Percentiles rank a stretch among this genome's conserved stretches.
Evolutionary conservation across 495 filamentous ascomycete genomes (phyloP).

Genomic region (Terfezia boudieri): DNA sequence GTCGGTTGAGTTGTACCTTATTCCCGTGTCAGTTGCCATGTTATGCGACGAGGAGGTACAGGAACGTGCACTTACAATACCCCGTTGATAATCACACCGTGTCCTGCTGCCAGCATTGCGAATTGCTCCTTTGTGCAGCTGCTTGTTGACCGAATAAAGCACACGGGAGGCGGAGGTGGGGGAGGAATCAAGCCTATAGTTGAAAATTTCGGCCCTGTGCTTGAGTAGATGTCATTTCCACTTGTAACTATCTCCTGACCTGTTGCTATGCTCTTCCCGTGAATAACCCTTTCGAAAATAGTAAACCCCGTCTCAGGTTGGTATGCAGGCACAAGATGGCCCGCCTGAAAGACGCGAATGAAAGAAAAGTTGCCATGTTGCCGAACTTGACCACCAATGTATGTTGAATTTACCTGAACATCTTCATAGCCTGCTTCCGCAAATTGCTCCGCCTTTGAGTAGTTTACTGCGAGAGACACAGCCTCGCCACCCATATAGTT

Average conservation of each 20-base stretch:
- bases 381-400: slow-evolving; percentile 40
- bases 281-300: slow-evolving; percentile 36
- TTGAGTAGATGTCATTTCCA: slow-evolving; percentile 23
- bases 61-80: not conserved
- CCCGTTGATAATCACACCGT: slow-evolving; percentile 24
- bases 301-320: slow-evolving; percentile 38
- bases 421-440: slow-evolving; percentile 33
- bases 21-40: too few species aligned
- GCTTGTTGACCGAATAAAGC: slow-evolving; percentile 32
- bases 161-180: slow-evolving; percentile 25
- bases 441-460: slow-evolving; percentile 23
- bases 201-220: slow-evolving; percentile 29
- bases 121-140: slow-evolving; percentile 31
- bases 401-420: slow-evolving; percentile 29
- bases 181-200: slow-evolving; percentile 25
- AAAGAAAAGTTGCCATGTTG: slow-evolving; percentile 50
- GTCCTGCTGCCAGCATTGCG: slow-evolving; percentile 23
- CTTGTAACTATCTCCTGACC: slow-evolving; percentile 20
- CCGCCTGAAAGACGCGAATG: slow-evolving; percentile 43
- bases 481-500: slow-evolving; percentile 47
- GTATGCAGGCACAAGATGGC: slow-evolving; percentile 50
- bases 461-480: slow-evolving; percentile 31
- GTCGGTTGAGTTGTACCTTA: not conserved
- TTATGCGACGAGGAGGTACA: too few species aligned
- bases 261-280: slow-evolving; percentile 36